These are phyloP conservation scores for Dryadomyces quercivorus DNA, from an alignment of 2,329 filamentous ascomycete genomes.

Conservation along the genomic window DNA sequence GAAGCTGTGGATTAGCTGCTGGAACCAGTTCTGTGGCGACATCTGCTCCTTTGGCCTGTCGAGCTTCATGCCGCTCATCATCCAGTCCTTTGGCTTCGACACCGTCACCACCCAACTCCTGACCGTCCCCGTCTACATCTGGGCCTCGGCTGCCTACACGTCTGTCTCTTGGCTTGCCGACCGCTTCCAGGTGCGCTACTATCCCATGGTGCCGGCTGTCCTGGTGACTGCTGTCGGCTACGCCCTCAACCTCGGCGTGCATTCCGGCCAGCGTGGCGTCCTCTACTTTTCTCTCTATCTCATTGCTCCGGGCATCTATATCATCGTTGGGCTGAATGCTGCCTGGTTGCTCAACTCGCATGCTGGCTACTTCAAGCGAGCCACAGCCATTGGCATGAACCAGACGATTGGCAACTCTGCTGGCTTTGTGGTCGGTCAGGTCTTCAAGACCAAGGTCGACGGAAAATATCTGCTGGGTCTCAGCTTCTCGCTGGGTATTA, in stretches of 20 bases:
- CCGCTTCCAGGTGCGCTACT: slow-evolving; percentile 23
- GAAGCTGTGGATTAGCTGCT: slow-evolving; percentile 17
- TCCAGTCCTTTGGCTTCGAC: slow-evolving; percentile 20
- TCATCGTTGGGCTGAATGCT: slow-evolving; percentile 10
- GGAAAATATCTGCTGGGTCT: neutral
- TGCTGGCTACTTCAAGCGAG: neutral
- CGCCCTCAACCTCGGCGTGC: slow-evolving; percentile 8
- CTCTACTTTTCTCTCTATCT: slow-evolving; percentile 12
- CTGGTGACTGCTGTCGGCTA: slow-evolving; percentile 6
- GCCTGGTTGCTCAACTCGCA: neutral
- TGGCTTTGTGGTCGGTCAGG: neutral
- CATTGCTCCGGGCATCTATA: slow-evolving; percentile 11
- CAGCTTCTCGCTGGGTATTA: neutral
- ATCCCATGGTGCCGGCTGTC: neutral
- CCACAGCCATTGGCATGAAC: neutral
- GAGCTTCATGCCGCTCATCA: slow-evolving; percentile 23
- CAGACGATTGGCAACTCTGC: slow-evolving; percentile 15
- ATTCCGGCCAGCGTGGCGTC: slow-evolving; percentile 12
- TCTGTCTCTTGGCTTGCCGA: slow-evolving; percentile 17
- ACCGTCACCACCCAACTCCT: slow-evolving; percentile 10
- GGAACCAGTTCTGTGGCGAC: slow-evolving; percentile 25
- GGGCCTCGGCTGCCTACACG: slow-evolving; percentile 15
- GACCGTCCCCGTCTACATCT: slow-evolving; percentile 22
- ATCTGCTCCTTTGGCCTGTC: slow-evolving; percentile 13
- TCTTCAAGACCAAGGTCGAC: neutral